Percentiles rank a stretch among this genome's conserved stretches.
Evolutionary conservation across 768 basidiomycete genomes (phyloP).

Genomic region (Infundibulicybe gibba): DNA sequence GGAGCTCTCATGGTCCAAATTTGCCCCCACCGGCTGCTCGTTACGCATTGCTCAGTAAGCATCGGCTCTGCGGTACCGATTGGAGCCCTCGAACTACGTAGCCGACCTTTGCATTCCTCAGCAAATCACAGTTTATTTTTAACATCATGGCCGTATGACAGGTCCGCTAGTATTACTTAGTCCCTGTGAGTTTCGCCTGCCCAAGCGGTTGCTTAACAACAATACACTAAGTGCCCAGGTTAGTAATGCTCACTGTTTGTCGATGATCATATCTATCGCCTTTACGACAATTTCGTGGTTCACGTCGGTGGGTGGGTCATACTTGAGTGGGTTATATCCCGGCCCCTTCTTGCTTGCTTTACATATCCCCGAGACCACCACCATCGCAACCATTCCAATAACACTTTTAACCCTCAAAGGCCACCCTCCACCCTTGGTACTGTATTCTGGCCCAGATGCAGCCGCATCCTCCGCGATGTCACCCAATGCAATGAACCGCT

Average conservation of each 20-base stretch:
- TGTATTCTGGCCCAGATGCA: conserved; percentile 5
- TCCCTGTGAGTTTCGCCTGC: conserved; percentile 4
- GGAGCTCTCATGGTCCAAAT: too few relatives aligned
- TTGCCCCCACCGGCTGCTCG: too few relatives aligned
- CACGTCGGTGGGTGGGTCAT: conserved; percentile 7
- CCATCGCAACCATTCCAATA: conserved; percentile 2
- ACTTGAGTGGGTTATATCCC: conserved; percentile 10
- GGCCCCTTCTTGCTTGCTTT: background rate
- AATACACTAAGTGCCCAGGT: background rate
- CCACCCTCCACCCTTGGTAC: conserved; percentile 8
- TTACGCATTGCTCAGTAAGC: too few relatives aligned
- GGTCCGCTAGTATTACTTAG: background rate
- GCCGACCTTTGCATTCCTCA: background rate
- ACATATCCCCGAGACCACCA: conserved; percentile 7
- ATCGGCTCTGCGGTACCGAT: too few relatives aligned
- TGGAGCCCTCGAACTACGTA: background rate
- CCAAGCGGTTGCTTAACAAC: background rate
- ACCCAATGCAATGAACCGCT: conserved; percentile 3
- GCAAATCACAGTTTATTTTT: too few relatives aligned
- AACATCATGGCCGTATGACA: background rate
- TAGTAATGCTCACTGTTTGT: conserved; percentile 4
- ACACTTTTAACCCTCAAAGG: conserved; percentile 8
- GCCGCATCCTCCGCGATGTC: conserved; percentile 2
- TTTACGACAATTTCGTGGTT: conserved; percentile 11
- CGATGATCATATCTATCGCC: conserved; percentile 5